These are phyloP conservation scores for Erucastrum elatum DNA, from an alignment of 345 rosid species.

Conservation along the genomic window DNA sequence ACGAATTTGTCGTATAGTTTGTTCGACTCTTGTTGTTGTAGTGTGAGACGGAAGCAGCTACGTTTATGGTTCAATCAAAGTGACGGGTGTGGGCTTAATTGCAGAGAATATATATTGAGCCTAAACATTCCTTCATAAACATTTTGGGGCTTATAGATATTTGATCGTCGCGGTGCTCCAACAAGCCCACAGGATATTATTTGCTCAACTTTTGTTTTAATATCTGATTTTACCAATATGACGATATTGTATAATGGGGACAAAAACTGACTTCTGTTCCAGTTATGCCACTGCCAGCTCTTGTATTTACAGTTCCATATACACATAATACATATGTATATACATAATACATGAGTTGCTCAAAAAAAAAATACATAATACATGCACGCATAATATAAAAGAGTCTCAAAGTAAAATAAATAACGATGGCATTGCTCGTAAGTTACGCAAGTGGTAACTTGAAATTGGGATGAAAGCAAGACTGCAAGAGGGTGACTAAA, in stretches of 20 bases:
- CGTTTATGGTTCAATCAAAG: neutral
- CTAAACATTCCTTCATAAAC: neutral
- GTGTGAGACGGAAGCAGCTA: neutral
- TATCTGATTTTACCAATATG: neutral
- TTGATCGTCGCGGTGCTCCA: neutral
- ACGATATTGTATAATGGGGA: neutral
- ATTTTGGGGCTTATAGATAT: neutral
- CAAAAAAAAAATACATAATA: neutral
- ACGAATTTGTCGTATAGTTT: neutral
- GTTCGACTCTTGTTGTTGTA: neutral
- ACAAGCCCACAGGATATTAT: neutral
- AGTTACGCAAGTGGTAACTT: constrained; percentile 40
- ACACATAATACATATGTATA: constrained; percentile 6
- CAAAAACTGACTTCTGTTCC: constrained; percentile 12
- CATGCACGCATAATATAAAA: too few species aligned
- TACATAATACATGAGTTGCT: neutral
- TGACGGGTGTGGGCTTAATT: constrained; percentile 4
- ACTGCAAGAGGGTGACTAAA: constrained; percentile 28
- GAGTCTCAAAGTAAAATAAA: neutral
- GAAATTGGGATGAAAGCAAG: constrained; percentile 32
- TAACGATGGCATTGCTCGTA: constrained; percentile 39
- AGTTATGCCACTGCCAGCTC: constrained; percentile 7
- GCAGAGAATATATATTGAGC: neutral
- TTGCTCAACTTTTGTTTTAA: neutral
- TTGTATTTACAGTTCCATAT: constrained; percentile 13